Evolutionary conservation across 2,329 filamentous ascomycete species (phyloP).

Genomic region (Cladosporium sp.): DNA sequence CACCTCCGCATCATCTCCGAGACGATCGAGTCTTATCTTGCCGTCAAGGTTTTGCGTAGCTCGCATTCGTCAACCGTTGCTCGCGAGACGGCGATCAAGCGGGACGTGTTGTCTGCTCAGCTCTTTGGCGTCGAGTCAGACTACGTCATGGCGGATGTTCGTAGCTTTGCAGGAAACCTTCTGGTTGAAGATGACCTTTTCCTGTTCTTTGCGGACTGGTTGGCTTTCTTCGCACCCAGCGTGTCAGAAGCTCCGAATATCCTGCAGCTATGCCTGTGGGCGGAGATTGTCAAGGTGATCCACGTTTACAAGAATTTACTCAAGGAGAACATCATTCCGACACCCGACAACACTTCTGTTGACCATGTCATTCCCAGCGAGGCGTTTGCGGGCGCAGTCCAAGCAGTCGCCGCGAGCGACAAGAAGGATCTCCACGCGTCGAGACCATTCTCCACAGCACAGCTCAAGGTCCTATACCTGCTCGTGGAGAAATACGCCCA

Average conservation of each 20-base stretch:
- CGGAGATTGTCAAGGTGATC: constrained; percentile 81
- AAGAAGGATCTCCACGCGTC: background rate
- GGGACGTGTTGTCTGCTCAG: constrained; percentile 25
- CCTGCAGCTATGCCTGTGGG: constrained; percentile 78
- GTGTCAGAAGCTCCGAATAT: constrained; percentile 46
- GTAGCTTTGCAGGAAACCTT: constrained; percentile 28
- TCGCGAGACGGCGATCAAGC: constrained; percentile 24
- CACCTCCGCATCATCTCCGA: constrained; percentile 85
- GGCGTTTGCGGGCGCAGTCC: constrained; percentile 4
- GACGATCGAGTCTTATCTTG: constrained; percentile 77
- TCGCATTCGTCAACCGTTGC: background rate
- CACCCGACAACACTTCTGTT: background rate
- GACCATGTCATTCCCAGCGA: constrained; percentile 24
- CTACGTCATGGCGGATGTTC: constrained; percentile 18
- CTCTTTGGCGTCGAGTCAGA: constrained; percentile 25
- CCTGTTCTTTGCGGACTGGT: constrained; percentile 67
- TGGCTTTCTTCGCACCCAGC: constrained; percentile 24
- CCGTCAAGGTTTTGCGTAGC: constrained; percentile 63
- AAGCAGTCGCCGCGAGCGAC: background rate
- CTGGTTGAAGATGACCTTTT: constrained; percentile 67
- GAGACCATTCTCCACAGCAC: background rate
- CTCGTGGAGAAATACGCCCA: constrained; percentile 74
- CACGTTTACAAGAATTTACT: constrained; percentile 42
- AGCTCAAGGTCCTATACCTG: constrained; percentile 27
- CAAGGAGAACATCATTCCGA: constrained; percentile 8